Base-by-base conservation (phyloP, 2,329 filamentous ascomycete genomes). In the Rhynchosporium secalis region DNA sequence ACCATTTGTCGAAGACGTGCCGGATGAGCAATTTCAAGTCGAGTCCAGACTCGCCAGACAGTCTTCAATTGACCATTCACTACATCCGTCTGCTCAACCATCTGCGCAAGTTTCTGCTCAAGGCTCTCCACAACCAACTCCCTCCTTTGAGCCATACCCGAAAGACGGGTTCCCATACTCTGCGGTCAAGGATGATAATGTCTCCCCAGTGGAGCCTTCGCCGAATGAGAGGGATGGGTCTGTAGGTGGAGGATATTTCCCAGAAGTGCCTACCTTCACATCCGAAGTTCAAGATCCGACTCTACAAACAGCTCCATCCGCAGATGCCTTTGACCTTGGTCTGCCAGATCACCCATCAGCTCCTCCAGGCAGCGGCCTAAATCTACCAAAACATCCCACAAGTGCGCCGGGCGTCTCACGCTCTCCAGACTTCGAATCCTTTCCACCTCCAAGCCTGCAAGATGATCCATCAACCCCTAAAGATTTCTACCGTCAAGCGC, bases 181-280 rank as follows among this genome's bases (percentile, higher is more conserved):
- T 20, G 68, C 66, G 9, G 70, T 72, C n/a, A 69, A 75, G 41
- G 66, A 72, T 58, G 70, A 72, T 55, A 79, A 82, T 58, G 78
- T 83, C 3, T 84, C 83, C n/a, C 82, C 83, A 1, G 75, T 83
- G 28, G 81, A 81, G 26, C 74, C 78, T 46, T 75, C 77, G 12
- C 72, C 72, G 0, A 71, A 74, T 40, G 76, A 76, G 15, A 76
- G 80, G 54, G 76, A 79, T 52, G 76, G 75, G 10, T 84, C 82
- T 6, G 72, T 81, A 5, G 82, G 82, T 26, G 83, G 82, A 13
- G 84, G 83, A 51, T 86, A 86, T 73, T 86, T 86, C 63, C 84
- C 83, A 3, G 75, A 77, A 56, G 76, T 82, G n/a, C 72, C 72
- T 55, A 74, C 69, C 28, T 73, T 72, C 62, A 72, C 71, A 47